Conservation (phyloP, 2,329 filamentous ascomycete species). For the Raffaelea arxii region DNA sequence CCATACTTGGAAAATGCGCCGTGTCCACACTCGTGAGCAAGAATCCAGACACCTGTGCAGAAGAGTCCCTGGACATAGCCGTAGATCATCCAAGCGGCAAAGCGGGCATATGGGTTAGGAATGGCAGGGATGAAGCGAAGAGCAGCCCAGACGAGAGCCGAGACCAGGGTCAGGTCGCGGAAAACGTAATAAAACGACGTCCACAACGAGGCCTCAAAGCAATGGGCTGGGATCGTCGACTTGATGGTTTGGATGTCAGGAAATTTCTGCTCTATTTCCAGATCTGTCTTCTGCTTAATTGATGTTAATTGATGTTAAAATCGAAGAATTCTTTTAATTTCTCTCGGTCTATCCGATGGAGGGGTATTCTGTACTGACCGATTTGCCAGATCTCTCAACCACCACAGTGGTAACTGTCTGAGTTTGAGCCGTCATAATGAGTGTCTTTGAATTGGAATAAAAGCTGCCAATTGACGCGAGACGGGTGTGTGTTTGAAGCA, state of each 20-base stretch:
- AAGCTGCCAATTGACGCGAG: no score
- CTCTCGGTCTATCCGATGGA: no score
- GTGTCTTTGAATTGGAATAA: no score
- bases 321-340: no score
- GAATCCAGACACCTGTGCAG: constrained; percentile 88
- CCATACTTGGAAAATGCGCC: constrained; percentile 89
- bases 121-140: constrained; percentile 86
- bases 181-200: constrained; percentile 73
- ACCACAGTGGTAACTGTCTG: no score
- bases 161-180: constrained; percentile 66
- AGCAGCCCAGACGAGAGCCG: constrained; percentile 73
- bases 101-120: constrained; percentile 57
- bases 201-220: constrained; percentile 76
- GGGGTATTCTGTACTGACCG: no score
- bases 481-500: no score
- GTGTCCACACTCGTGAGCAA: constrained; percentile 97
- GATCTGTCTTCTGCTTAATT: no score
- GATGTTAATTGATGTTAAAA: no score
- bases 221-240: constrained; percentile 94
- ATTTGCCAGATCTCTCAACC: no score
- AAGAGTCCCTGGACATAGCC: constrained; percentile 85
- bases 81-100: constrained; percentile 53
- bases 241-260: constrained; percentile 83
- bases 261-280: constrained; percentile 19
- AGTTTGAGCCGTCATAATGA: no score